Base-by-base conservation (phyloP, 2,329 filamentous ascomycete genomes). In the Pestalotiopsis sp. region DNA sequence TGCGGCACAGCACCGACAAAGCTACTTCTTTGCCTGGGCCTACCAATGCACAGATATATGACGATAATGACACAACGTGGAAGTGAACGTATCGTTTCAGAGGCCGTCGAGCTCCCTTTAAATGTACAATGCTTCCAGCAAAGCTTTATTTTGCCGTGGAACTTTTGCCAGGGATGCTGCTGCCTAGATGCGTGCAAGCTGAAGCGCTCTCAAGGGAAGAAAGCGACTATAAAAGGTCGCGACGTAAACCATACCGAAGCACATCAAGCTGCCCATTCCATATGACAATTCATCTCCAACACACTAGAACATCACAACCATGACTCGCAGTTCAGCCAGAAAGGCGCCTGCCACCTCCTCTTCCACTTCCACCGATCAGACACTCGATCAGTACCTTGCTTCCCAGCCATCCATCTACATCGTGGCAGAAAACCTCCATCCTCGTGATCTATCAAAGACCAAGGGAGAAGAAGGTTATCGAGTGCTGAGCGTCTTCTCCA, bases 371-470 rank as follows among this genome's bases (percentile, higher is more conserved):
- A 17, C 61, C 23, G 4, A 64, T 13, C 61, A 64, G 61, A 64
- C 61, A 7, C 41, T 64, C 14, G 61, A 64, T 20, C 61, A 64
- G 20, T 64, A 64, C 49, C 61, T 64, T 14, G 61, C 61, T 6
- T 64, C 61, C 11, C 61, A 64, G 38, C 61, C 61, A n/a, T 64
- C 61, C 41, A 64, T 64, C 20, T 64, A 64, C 61, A 64, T 64
- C 20, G 61, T 64, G 39, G 61, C 61, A 23, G 61, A 64, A n/a
- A 64, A 64, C 61, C 39, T 64, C 17, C 61, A 64, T 25, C 61
- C 61, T 27, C 61, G 38, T 20, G 61, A 64, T 64, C 61, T 64
- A 4, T 64, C 20, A 23, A 41, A 45, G n/a, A 64, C 61, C 11
- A 64, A 52, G 41, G 41, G 61, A 25, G 61, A 64, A 27, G 61